Conservation (phyloP, 352 stramenopile species). For the Blastocystis sp. region DNA sequence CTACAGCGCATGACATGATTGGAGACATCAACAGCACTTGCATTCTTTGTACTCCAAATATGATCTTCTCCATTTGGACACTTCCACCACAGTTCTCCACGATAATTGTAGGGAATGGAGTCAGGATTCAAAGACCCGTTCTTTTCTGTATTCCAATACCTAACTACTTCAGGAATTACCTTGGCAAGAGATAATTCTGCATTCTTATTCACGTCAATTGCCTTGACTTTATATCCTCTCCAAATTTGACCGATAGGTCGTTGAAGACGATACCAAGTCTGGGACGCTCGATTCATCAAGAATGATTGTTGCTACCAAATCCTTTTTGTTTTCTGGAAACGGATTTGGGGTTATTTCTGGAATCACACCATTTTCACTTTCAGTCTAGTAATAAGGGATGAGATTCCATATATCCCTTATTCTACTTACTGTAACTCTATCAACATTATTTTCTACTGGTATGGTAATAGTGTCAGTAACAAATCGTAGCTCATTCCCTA, state of each 20-base stretch:
- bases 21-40: neutral
- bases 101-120: constrained; percentile 30
- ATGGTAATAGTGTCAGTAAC: no score
- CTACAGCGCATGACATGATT: neutral
- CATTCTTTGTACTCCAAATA: constrained; percentile 14
- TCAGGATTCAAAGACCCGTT: constrained; percentile 10
- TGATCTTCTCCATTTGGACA: constrained; percentile 52
- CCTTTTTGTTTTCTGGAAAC: no score
- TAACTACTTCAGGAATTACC: neutral
- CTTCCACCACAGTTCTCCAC: constrained; percentile 51
- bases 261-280: no score
- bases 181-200: neutral
- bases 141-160: neutral
- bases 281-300: no score
- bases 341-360: no score
- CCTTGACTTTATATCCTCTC: neutral
- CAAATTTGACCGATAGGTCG: neutral
- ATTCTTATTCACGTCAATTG: neutral
- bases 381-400: neutral
- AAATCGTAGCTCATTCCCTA: no score
- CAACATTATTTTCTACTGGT: no score
- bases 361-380: neutral
- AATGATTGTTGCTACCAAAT: no score
- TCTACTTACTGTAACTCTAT: neutral
- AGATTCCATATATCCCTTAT: neutral